Conservation (phyloP, 306 rosid genomes). For the Cicer cuneatum region DNA sequence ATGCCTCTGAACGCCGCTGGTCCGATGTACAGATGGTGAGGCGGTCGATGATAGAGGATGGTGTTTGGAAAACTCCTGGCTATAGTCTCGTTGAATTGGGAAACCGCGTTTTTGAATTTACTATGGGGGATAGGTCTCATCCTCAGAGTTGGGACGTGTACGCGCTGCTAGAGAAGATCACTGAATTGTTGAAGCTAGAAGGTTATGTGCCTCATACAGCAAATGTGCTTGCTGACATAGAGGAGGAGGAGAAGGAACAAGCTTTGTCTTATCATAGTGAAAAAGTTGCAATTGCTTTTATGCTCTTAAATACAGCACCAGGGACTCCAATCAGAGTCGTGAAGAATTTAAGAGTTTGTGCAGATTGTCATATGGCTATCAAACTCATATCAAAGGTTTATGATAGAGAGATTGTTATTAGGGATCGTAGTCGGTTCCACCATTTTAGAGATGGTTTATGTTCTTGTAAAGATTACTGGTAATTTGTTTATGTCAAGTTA, state of each 20-base stretch:
- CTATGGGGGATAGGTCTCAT: constrained; percentile 64
- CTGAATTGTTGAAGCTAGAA: constrained; percentile 58
- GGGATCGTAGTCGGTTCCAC: constrained; percentile 68
- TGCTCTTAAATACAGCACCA: constrained; percentile 59
- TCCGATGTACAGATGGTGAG: constrained; percentile 57
- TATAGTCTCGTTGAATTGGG: constrained; percentile 64
- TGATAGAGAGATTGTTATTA: constrained; percentile 55
- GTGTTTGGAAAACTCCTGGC: constrained; percentile 65
- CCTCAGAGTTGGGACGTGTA: constrained; percentile 61
- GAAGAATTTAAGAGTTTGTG: constrained; percentile 64
- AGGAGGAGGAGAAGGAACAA: constrained; percentile 71
- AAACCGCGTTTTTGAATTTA: constrained; percentile 60
- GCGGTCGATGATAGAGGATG: constrained; percentile 57
- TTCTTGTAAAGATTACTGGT: constrained; percentile 69
- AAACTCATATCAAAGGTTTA: constrained; percentile 66
- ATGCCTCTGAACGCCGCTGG: constrained; percentile 63
- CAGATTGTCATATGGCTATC: constrained; percentile 68
- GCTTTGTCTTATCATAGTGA: constrained; percentile 69
- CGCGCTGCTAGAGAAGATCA: constrained; percentile 54
- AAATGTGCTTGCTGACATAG: constrained; percentile 65
- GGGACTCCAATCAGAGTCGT: constrained; percentile 64
- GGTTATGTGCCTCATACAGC: constrained; percentile 64
- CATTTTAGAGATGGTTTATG: constrained; percentile 62
- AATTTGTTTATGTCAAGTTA: constrained; percentile 15
- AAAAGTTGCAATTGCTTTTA: constrained; percentile 65